Base-by-base conservation (phyloP, 371 early-diverging fungal genomes). In the Haplosporangium sp. region DNA sequence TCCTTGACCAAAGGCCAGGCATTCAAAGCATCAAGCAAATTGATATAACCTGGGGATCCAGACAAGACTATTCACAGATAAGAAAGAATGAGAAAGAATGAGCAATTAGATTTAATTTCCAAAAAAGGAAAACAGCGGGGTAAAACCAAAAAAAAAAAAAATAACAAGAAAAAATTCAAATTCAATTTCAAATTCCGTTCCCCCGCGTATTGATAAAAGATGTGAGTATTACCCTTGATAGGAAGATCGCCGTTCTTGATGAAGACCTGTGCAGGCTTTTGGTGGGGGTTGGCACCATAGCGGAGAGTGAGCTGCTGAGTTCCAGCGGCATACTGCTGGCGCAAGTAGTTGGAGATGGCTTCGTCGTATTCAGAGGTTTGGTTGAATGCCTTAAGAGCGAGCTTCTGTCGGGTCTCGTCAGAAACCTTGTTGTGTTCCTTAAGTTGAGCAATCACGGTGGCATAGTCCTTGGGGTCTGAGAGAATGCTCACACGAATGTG, bases 281-380 rank as follows among this genome's bases (percentile, higher is more conserved):
- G 98, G 88, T 98, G 98, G 61, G 99, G 99, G 88, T 98, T 98
- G 69, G 96, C 96, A 61, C 99, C 99, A 83, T 98, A 98, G 65
- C 99, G 94, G 68, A 98, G 93, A 63, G 93, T 84, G 83, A 97
- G 84, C 88, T 94, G 94, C 69, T 90, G 86, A 47, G 92, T 92
- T 63, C 87, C 83, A 58, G 88, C 83, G n/a, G 90, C 88, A 72
- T 97, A 98, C 86, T 96, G 91, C 78, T 93, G 88, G 67, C 97
- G 90, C 89, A 98, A 96, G 87, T 96, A 98, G 84, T 94, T 92
- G 52, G 97, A 91, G 69, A 98, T 98, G 44, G 97, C 97, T 67
- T 89, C 86, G 84, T 98, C 99, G 85, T 98, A 98, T 74, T 95
- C 96, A 52, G 97, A 92, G 37, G 99, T 98, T 74, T 96, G 96